Percentiles rank a stretch among this genome's conserved stretches.
phyloP scores from a whole-genome alignment of 768 basidiomycete species.

The Lactarius hatsudake region DNA sequence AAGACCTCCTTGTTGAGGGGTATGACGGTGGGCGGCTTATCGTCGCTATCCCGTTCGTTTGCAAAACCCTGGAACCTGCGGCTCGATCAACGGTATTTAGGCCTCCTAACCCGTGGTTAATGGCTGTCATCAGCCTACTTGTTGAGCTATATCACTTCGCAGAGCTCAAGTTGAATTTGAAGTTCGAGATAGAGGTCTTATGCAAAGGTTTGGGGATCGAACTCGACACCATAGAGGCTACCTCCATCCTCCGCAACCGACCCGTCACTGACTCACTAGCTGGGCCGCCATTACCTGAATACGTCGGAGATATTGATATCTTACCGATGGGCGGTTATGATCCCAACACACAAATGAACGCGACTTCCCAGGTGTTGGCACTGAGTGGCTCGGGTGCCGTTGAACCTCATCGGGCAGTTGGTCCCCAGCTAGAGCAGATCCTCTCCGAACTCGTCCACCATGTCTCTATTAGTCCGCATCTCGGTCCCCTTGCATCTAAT shows the following conservation, averaged over 20 bases:
- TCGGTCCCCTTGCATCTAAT: constrained; percentile 71
- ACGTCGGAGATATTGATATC: constrained; percentile 76
- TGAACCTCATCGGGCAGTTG: constrained; percentile 65
- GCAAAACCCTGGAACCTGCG: constrained; percentile 92
- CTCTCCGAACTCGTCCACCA: constrained; percentile 65
- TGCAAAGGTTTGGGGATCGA: constrained; percentile 91
- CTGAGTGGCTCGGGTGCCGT: constrained; percentile 59
- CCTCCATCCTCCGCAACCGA: constrained; percentile 76
- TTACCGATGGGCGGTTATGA: constrained; percentile 75
- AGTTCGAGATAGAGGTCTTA: constrained; percentile 97
- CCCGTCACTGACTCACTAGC: constrained; percentile 57
- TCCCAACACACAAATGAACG: constrained; percentile 43
- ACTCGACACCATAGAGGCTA: constrained; percentile 79
- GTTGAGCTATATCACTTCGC: constrained; percentile 97
- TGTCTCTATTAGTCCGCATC: constrained; percentile 75
- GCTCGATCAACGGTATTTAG: constrained; percentile 89
- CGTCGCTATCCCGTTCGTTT: constrained; percentile 96
- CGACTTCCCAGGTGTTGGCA: constrained; percentile 60
- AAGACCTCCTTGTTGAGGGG: constrained; percentile 94
- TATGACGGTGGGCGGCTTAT: constrained; percentile 88
- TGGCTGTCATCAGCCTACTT: constrained; percentile 89
- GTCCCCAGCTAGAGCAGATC: constrained; percentile 79
- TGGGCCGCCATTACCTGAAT: constrained; percentile 70
- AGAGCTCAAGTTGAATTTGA: constrained; percentile 92
- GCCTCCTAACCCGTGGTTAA: constrained; percentile 97